A percentile compares a stretch with the other conserved stretches of the same genome.
Conservation (phyloP, 73 alveolate genomes). For the Tetrahymena thermophila region DNA sequence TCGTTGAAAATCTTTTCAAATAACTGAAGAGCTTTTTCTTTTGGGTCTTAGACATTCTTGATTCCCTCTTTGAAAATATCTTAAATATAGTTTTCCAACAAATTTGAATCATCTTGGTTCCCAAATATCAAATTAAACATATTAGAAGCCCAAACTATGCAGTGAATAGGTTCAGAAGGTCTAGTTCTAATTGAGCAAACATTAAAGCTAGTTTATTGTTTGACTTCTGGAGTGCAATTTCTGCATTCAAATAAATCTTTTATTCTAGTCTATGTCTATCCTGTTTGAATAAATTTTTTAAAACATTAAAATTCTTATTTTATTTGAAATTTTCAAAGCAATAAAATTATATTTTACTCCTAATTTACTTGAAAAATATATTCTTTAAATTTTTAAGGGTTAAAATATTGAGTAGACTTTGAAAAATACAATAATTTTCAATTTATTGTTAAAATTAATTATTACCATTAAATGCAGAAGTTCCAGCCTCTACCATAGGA, state of each 20-base stretch:
- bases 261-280: not conserved
- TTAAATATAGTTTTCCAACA: slow-evolving; percentile 50
- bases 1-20: slow-evolving; percentile 16
- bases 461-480: slow-evolving; percentile 81
- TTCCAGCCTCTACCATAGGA: slow-evolving; percentile 90
- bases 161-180: slow-evolving; percentile 91
- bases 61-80: slow-evolving; percentile 35
- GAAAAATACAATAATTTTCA: no score
- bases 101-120: slow-evolving; percentile 32
- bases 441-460: not conserved
- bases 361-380: not conserved
- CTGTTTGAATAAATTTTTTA: not conserved
- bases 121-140: slow-evolving; percentile 82
- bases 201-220: slow-evolving; percentile 64
- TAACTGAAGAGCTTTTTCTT: not conserved
- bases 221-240: slow-evolving; percentile 23
- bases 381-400: not conserved
- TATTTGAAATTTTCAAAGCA: not conserved
- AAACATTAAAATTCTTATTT: no score
- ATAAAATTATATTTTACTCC: not conserved
- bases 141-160: slow-evolving; percentile 89
- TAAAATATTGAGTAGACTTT: not conserved
- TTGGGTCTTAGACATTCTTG: not conserved
- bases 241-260: slow-evolving; percentile 14
- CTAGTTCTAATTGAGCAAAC: slow-evolving; percentile 90